These are phyloP conservation scores for Schizopora paradoxa DNA, from an alignment of 1,284 basidiomycete species.

Conservation along the genomic window DNA sequence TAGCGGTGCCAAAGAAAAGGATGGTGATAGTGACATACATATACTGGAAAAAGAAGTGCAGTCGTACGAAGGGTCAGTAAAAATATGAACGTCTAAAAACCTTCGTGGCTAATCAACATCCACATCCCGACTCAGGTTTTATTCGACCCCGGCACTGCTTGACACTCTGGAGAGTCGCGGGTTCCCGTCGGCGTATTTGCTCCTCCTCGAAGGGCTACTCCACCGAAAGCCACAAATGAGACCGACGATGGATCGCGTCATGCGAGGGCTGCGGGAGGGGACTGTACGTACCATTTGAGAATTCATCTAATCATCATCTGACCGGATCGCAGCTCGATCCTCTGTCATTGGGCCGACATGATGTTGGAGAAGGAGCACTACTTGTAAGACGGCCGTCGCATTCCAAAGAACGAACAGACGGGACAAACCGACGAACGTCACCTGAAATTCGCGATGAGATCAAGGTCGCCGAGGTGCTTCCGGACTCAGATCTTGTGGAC, in stretches of 20 bases:
- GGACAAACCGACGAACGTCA: no score
- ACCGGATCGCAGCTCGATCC: constrained; percentile 23
- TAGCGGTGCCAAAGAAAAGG: constrained; percentile 48
- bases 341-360: neutral
- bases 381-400: no score
- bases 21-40: constrained; percentile 47
- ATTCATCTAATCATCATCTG: neutral
- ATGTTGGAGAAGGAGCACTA: constrained; percentile 9
- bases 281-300: constrained; percentile 39
- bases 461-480: no score
- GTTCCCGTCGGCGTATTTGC: constrained; percentile 61
- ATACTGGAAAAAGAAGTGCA: constrained; percentile 71
- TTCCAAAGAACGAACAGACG: no score
- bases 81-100: no score
- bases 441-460: no score
- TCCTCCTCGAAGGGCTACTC: constrained; percentile 69
- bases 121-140: constrained; percentile 58
- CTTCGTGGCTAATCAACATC: no score
- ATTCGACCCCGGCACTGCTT: constrained; percentile 39
- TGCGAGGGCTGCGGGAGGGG: constrained; percentile 57
- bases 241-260: constrained; percentile 70
- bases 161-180: constrained; percentile 63
- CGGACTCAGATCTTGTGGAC: no score
- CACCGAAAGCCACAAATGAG: constrained; percentile 53
- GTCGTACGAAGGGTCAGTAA: constrained; percentile 61